These are phyloP conservation scores for Pterocarpus santalinus DNA, from an alignment of 306 rosid genomes.

Conservation along the genomic window DNA sequence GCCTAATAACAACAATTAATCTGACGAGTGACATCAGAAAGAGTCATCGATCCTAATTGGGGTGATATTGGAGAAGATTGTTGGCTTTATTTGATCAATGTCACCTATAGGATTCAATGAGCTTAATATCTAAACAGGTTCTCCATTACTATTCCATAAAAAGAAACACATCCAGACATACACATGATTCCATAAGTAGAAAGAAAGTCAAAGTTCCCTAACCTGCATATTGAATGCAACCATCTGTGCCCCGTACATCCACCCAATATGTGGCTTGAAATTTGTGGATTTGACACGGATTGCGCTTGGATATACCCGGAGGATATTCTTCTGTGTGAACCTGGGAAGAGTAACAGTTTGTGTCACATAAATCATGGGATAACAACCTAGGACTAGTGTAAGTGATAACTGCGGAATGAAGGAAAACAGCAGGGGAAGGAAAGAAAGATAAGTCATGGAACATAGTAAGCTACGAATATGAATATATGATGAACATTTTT, in stretches of 20 bases:
- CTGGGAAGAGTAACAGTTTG: conserved; percentile 54
- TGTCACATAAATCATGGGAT: conserved; percentile 36
- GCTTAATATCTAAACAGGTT: no score
- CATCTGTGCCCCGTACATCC: conserved; percentile 98
- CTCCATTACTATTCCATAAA: no score
- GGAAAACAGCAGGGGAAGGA: not conserved
- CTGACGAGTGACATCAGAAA: no score
- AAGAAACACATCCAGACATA: no score
- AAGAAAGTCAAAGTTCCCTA: conserved; percentile 35
- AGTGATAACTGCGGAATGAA: not conserved
- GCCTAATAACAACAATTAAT: no score
- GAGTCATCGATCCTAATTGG: no score
- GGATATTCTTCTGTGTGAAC: conserved; percentile 82
- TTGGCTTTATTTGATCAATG: no score
- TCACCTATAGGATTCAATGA: no score
- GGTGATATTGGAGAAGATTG: no score
- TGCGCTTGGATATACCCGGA: conserved; percentile 86
- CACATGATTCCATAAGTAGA: no score
- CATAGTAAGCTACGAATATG: not conserved
- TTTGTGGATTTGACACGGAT: conserved; percentile 81
- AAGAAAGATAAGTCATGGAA: not conserved
- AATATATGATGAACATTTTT: not conserved
- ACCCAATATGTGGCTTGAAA: conserved; percentile 86
- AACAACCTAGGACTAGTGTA: not conserved
- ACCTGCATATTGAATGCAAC: conserved; percentile 99